Base-by-base conservation (phyloP, 1,139 yeast species). In the Candida sp. region DNA sequence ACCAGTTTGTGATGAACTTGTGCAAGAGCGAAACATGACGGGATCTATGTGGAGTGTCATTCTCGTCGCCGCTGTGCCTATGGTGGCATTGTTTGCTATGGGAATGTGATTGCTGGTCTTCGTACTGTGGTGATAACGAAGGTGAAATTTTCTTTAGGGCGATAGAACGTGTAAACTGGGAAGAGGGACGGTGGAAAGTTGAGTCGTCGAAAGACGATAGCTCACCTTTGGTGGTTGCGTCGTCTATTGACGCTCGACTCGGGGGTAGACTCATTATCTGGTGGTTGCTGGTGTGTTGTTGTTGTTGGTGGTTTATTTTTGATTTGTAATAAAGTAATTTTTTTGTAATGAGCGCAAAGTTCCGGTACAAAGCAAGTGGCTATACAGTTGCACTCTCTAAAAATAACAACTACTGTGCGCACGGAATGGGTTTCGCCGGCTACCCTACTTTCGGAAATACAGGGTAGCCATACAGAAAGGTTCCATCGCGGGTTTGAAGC, bases 1-100 rank as follows among this genome's bases (percentile, higher is more conserved):
- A 59, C 82, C 82, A 77, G 58, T 75, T 75, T 35, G 74, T 72
- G 57, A 73, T 65, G 43, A 73, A 60, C 40, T 59, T 48, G 34
- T 65, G 66, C n/a, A 38, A 26, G 11, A 38, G 11, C 3, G 42
- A 25, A 11, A 58, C 32, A 12, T 54, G 50, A 54, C 23, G 55
- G 47, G 38, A 6, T 17, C 12, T 35, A 7, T 7, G 12, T 3
- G 39, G 8, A 1, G 35, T 17, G n/a, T 34, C 31, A 35, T 26
- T 22, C 22, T 5, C 5, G 28, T 42, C 7, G 8, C n/a, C 22
- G 17, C 28, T 5, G n/a, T 33, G 11, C 34, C 33, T 7, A 8
- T 7, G 9, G 44, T 33, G 23, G 38, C n/a, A 17, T 30, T 7
- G 44, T 12, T n/a, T 11, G 6, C 23, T 37, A 2, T 32, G 39